A percentile compares a stretch with the other conserved stretches of the same genome.
These are phyloP conservation scores for Phytophthora idaei DNA, from an alignment of 352 stramenopile genomes.

Conservation along the genomic window DNA sequence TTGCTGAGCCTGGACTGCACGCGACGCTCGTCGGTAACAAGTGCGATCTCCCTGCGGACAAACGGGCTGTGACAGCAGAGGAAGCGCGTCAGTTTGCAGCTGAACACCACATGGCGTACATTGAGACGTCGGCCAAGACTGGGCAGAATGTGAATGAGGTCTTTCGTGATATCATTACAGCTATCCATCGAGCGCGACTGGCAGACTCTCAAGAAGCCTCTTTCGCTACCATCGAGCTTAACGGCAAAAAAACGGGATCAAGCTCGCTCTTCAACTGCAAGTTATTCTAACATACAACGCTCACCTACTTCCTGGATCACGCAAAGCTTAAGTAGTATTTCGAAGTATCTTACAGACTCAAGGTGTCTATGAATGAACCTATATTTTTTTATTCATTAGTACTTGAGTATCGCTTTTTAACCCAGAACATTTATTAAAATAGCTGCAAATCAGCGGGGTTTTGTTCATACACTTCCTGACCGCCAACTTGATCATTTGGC, in stretches of 20 bases:
- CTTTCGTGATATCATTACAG: conserved; percentile 62
- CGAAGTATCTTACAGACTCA: not conserved
- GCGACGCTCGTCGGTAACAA: conserved; percentile 81
- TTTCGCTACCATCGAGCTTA: conserved; percentile 45
- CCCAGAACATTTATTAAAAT: conserved; percentile 11
- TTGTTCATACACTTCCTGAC: conserved; percentile 63
- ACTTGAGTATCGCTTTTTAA: not conserved
- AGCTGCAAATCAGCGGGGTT: conserved; percentile 33
- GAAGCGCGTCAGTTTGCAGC: conserved; percentile 74
- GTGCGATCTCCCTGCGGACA: conserved; percentile 50
- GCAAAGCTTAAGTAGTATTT: not conserved
- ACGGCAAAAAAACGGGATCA: conserved; percentile 12
- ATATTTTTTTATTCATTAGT: not conserved
- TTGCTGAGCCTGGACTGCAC: conserved; percentile 71
- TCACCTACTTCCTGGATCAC: not conserved
- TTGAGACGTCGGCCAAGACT: conserved; percentile 85
- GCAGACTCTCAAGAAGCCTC: conserved; percentile 34
- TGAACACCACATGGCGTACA: conserved; percentile 74
- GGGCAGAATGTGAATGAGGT: conserved; percentile 65
- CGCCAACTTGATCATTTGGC: conserved; percentile 47
- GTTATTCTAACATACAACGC: conserved; percentile 22
- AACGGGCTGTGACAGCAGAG: conserved; percentile 55
- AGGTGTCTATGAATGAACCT: not conserved
- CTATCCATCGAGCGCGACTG: conserved; percentile 56
- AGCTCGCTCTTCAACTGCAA: conserved; percentile 59